Evolutionary conservation across 1,139 yeast genomes (phyloP), one percentile per base, ranked within the genome.

Genomic region (Saccharomyces uvarum): DNA sequence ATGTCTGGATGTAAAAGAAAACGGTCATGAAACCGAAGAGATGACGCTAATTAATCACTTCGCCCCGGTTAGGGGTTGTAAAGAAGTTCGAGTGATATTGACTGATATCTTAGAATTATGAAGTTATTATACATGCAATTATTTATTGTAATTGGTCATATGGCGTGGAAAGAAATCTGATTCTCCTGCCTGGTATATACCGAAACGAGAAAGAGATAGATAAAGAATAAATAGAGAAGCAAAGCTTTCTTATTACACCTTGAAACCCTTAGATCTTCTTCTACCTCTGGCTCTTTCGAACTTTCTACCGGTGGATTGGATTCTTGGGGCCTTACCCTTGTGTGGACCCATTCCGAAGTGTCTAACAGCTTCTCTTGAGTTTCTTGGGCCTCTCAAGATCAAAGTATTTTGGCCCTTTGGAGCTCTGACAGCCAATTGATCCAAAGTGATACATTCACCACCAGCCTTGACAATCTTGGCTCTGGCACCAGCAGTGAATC

Each of bases 251-350:
- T 38, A 73, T 89, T 93, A 93, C 80, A 95, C 99, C 88, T 93
- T 93, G 99, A 93, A 93, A 83, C 97, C 99, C 85, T 96, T 89
- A 68, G 98, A 91, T 78, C 83, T 86, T 84, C 99, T 86, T 80
- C 88, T 95, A 86, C 99, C 99, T 88, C 99, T 93, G 73, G 97
- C 99, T 80, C 95, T 89, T 86, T 95, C 99, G 84, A 93, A 93
- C 83, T 93, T 95, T 85, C 98, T 93, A 77, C 99, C 99, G 79
- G 83, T 90, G 66, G 98, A 91, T 75, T 80, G 74, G 78, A 93
- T 86, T 84, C 96, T 90, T 81, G 99, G 99, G 74, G 98, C 99
- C 88, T 93, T 95, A 81, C 84, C 81, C 85, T 88, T 88, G 95
- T 95, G 98, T 74, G 99, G 99, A 81, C 99, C 99, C 80, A 93